A percentile compares a stretch with the other conserved stretches of the same genome.
Conservation (phyloP, 2,329 filamentous ascomycete species). For the Macrophomina phaseolina region DNA sequence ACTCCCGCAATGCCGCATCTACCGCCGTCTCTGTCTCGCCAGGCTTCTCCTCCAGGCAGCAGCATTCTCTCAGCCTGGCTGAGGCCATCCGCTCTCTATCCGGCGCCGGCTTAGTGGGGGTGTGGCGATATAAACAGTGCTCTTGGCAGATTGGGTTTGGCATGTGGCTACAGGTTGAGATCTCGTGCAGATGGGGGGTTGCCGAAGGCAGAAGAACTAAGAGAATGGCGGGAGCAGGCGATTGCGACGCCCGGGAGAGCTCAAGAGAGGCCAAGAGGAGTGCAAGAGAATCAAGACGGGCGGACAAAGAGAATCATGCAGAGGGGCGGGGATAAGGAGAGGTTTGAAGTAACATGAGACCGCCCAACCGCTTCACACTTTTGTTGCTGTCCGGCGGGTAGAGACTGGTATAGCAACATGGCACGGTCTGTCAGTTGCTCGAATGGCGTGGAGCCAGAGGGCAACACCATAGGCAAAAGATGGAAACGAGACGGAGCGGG, state of each 20-base stretch:
- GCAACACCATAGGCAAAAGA: too few species aligned
- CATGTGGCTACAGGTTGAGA: not conserved
- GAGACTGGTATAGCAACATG: too few species aligned
- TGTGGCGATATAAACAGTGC: not conserved
- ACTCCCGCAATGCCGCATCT: conserved; percentile 7
- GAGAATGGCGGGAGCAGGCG: not conserved
- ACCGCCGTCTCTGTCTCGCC: not conserved
- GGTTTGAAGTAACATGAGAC: too few species aligned
- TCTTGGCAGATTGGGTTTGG: not conserved
- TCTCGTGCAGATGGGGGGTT: not conserved
- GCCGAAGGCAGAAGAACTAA: not conserved
- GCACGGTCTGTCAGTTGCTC: too few species aligned
- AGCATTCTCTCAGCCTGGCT: not conserved
- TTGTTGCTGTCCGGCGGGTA: too few species aligned
- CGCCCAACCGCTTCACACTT: too few species aligned
- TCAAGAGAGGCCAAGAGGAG: too few species aligned
- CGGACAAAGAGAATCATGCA: too few species aligned
- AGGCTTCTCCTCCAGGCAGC: conserved; percentile 2
- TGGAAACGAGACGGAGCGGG: not conserved
- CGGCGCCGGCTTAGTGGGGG: not conserved
- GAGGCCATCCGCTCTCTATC: conserved; percentile 8
- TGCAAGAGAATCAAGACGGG: not conserved
- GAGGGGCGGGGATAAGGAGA: not conserved
- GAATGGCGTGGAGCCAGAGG: too few species aligned
- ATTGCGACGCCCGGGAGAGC: not conserved